A percentile compares a stretch with the other conserved stretches of the same genome.
Conservation (phyloP, 345 rosid species). For the Trapa incisa region DNA sequence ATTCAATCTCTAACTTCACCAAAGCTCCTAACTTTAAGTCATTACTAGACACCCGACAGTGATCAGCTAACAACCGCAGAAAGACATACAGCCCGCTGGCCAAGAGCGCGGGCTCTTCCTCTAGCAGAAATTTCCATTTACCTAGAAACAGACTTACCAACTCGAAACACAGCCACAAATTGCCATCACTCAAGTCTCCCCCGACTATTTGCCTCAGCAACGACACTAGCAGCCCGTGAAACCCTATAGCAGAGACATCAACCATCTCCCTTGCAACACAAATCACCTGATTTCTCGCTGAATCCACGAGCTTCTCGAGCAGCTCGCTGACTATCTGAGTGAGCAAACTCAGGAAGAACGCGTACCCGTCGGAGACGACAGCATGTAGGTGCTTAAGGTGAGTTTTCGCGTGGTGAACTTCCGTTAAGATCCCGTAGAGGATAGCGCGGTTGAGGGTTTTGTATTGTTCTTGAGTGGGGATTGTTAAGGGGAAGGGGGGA, state of each 20-base stretch:
- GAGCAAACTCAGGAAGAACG: constrained; percentile 35
- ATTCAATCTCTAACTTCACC: constrained; percentile 45
- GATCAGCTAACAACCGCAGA: constrained; percentile 61
- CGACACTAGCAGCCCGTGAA: constrained; percentile 35
- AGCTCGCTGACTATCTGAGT: constrained; percentile 35
- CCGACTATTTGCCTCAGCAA: constrained; percentile 52
- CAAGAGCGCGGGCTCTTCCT: constrained; percentile 45
- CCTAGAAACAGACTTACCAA: constrained; percentile 31
- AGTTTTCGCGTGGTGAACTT: constrained; percentile 29
- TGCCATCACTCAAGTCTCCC: constrained; percentile 60
- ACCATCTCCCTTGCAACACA: constrained; percentile 61
- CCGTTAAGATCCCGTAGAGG: constrained; percentile 43
- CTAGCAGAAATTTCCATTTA: constrained; percentile 45
- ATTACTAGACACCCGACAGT: constrained; percentile 29
- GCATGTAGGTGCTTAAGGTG: constrained; percentile 63
- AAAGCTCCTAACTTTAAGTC: constrained; percentile 26
- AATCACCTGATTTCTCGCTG: constrained; percentile 41
- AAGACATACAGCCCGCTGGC: constrained; percentile 49
- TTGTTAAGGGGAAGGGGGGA: constrained; percentile 48
- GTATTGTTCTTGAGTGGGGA: constrained; percentile 45
- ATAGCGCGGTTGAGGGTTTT: constrained; percentile 47
- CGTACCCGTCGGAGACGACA: constrained; percentile 60
- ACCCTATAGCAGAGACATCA: constrained; percentile 45
- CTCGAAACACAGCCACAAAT: constrained; percentile 71
- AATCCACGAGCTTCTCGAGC: constrained; percentile 42